These are phyloP conservation scores for Piper longum DNA, from an alignment of 164 flowering plant species.

Conservation along the genomic window DNA sequence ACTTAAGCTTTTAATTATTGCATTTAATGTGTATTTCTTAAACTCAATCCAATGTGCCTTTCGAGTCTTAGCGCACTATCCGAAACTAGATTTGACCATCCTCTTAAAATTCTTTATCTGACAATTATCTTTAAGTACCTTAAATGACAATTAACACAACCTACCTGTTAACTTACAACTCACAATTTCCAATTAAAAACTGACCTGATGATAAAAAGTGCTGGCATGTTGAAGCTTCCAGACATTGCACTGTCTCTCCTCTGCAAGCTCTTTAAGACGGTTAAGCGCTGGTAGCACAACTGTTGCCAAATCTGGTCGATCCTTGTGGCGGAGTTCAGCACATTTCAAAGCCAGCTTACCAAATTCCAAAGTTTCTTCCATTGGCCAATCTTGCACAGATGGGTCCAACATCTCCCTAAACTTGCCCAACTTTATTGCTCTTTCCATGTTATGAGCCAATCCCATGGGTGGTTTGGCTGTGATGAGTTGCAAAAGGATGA, in stretches of 20 bases:
- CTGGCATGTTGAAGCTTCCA: background rate
- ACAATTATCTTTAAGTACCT: no score
- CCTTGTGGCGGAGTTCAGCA: conserved; percentile 41
- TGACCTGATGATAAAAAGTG: background rate
- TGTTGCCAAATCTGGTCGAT: conserved; percentile 39
- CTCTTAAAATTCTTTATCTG: no score
- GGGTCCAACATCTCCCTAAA: conserved; percentile 35
- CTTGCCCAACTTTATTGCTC: conserved; percentile 25
- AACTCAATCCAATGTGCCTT: no score
- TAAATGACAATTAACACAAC: no score
- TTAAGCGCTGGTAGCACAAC: conserved; percentile 32
- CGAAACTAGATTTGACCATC: no score
- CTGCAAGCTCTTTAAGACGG: conserved; percentile 24
- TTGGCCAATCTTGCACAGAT: conserved; percentile 41
- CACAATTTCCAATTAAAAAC: background rate
- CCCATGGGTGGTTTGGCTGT: conserved; percentile 45
- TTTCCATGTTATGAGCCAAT: conserved; percentile 27
- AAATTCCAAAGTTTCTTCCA: conserved; percentile 24
- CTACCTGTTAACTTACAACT: no score
- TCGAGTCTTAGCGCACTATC: no score
- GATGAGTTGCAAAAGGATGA: conserved; percentile 39
- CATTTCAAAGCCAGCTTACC: conserved; percentile 36
- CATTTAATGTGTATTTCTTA: no score
- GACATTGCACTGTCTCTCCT: background rate
- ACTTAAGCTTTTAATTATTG: no score